Base-by-base conservation (phyloP, 176 grass and related monocot species). In the Avena atlantica region DNA sequence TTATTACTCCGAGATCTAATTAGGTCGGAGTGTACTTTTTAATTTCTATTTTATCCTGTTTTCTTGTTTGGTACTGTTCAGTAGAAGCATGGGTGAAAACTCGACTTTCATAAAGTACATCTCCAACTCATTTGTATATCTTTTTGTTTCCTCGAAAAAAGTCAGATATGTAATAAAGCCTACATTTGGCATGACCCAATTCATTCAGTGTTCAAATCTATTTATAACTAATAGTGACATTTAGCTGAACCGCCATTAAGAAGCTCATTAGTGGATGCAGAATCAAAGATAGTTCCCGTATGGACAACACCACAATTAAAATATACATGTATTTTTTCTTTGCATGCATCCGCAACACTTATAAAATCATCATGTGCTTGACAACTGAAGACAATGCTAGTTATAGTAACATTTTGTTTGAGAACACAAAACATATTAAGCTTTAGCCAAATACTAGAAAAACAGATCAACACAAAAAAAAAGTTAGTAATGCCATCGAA, bases 31-130 rank as follows among this genome's bases (percentile, higher is more conserved):
- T 29, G 5, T 77, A 6, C 50, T 16, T 47, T 71, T 66, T 55
- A 56, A 29, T 75, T 87, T 87, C 59, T 55, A n/a, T 56, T 82
- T 83, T 88, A 45, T n/a, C 48, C 17, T 76, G 60, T 29, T 7
- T 34, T 17, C 19, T 76, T 67, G 12, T 77, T 4, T 48, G 24
- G 40, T 77, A 47, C 16, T 34, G 71, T 31, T 67, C n/a, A 65
- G 45, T 82, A 75, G 6, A 52, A 23, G 4, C 23, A 42, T 27
- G 12, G 0, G 14, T 36, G 77, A 62, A 81, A 61, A 27, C 5
- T 19, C 20, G 14, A 27, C 55, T 55, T 65, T 9, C 12, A 6
- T 49, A 20, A 63, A 81, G 3, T 13, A 67, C 31, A 74, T 53
- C 27, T 6, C 16, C 55, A 78, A 70, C 0, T 20, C 63, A 60